Conservation (phyloP, 352 stramenopile genomes). For the Phytophthora melonis region DNA sequence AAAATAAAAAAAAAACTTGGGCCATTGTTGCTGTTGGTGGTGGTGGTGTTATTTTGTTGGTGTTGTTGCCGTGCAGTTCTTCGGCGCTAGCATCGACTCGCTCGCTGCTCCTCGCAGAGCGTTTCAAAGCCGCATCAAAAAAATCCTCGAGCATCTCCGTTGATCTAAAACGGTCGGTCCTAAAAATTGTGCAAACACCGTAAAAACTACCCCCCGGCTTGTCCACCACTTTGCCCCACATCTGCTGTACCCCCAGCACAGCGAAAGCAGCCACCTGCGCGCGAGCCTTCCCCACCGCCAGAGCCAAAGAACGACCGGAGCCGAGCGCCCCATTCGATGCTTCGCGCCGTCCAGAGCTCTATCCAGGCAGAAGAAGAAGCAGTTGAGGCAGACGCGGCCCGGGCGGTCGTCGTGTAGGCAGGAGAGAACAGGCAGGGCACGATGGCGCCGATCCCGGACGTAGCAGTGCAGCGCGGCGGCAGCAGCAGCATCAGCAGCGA, state of each 20-base stretch:
- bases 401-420: conserved; percentile 26
- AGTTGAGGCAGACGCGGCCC: conserved; percentile 36
- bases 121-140: conserved; percentile 17
- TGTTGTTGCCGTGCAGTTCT: neutral
- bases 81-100: neutral
- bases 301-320: conserved; percentile 10
- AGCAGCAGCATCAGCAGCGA: neutral
- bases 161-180: neutral
- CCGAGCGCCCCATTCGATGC: conserved; percentile 42
- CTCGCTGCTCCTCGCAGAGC: neutral
- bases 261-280: conserved; percentile 13
- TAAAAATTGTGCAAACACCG: conserved; percentile 15
- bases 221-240: conserved; percentile 15
- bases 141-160: neutral
- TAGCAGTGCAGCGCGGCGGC: neutral
- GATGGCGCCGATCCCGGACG: conserved; percentile 33
- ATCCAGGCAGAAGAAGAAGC: conserved; percentile 50
- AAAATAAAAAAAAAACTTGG: no score
- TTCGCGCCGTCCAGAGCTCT: conserved; percentile 39
- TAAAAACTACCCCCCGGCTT: conserved; percentile 11
- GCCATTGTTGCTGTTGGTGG: no score
- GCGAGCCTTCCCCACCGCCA: neutral
- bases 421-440: neutral
- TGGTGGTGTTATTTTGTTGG: no score
- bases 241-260: conserved; percentile 16